Conservation (phyloP, 352 stramenopile species). For the Porosira glacialis region DNA sequence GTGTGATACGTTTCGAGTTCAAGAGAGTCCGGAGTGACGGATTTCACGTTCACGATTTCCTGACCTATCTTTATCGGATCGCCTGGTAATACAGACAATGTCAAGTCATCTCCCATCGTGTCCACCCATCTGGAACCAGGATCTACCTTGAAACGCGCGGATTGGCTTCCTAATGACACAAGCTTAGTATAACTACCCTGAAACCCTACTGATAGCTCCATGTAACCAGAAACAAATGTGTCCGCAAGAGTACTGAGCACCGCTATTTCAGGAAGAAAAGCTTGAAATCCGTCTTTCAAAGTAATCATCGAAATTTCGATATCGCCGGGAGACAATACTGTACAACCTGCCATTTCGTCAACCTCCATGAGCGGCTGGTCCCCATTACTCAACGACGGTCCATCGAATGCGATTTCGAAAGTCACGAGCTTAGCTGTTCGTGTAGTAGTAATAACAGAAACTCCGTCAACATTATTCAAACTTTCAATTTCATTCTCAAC, state of each 20-base stretch:
- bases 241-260: constrained; percentile 32
- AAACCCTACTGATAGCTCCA: constrained; percentile 60
- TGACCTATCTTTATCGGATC: constrained; percentile 56
- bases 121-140: constrained; percentile 55
- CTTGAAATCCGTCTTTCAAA: constrained; percentile 21
- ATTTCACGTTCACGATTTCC: constrained; percentile 47
- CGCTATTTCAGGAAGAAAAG: constrained; percentile 44
- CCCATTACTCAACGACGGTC: constrained; percentile 17
- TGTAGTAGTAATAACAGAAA: constrained; percentile 67
- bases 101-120: constrained; percentile 61
- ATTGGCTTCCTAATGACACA: constrained; percentile 49
- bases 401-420: constrained; percentile 54
- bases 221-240: constrained; percentile 42
- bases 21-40: constrained; percentile 46
- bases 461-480: constrained; percentile 84
- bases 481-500: constrained; percentile 83
- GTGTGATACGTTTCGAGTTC: constrained; percentile 56
- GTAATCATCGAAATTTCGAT: constrained; percentile 25
- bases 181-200: constrained; percentile 41
- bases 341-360: constrained; percentile 19
- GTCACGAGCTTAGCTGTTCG: constrained; percentile 18
- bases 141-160: constrained; percentile 50
- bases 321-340: constrained; percentile 11
- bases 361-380: constrained; percentile 29
- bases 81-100: constrained; percentile 30